Base-by-base conservation (phyloP, 2,329 filamentous ascomycete genomes). In the Boeremia lycopersici region DNA sequence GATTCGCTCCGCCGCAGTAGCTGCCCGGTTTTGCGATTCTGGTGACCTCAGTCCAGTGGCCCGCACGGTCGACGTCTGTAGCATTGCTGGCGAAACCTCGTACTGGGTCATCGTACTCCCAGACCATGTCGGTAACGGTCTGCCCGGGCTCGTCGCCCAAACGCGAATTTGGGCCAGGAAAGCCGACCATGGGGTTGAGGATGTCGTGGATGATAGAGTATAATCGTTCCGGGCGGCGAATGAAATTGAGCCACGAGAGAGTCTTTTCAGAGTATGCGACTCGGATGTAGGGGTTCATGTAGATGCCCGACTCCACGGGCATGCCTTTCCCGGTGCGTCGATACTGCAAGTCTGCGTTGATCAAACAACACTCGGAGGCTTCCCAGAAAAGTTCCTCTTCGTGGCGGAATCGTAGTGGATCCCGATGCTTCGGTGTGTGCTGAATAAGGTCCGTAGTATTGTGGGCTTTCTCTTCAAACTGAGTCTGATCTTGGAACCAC, bases 211-310 rank as follows among this genome's bases (percentile, higher is more conserved):
- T 78, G 4, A 83, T 72, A 0, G 80, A 78, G 57, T 89, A 86
- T 0, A 91, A 77, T 5, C 84, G 78, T 72, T 92, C 89, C 64
- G 89, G 87, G 11, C 86, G 83, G 54, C 84, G 83, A 5, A 84
- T 82, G 26, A 86, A 74, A 2, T 79, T 75, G 2, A 91, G 77
- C 82, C 84, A 87, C 1, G 76, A 75, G 8, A 89, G 78, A 0
- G 85, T 84, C 4, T 69, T 68, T 28, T 78, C 74, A 41, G 84
- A 81, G 69, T 92, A 91, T 1, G 89, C 86, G 4, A 90, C 87
- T 15, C 89, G 84, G 38, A 92, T 83, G 65, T 84, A 91, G 0
- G 89, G 89, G 67, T 92, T 92, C 79, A 91, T 84, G 67, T 85
- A 91, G 46, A 90, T 86, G 2, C 84, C 86, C 0, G 82, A 81